Percentiles rank a stretch among this genome's conserved stretches.
These are phyloP conservation scores for Rubroboletus satanas DNA, from an alignment of 768 basidiomycete genomes.

Conservation along the genomic window DNA sequence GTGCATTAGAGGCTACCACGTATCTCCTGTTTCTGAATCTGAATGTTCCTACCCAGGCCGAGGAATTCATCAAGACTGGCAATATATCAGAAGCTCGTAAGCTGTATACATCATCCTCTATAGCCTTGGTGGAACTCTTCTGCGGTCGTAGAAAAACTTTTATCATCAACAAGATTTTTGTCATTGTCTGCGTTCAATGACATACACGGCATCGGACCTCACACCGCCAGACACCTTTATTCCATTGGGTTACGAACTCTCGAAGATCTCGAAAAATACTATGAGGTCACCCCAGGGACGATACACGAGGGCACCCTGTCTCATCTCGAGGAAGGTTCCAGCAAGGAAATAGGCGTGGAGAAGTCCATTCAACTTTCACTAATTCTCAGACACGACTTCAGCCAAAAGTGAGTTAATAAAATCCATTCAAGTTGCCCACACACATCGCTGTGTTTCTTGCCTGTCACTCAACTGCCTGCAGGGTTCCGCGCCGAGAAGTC, in stretches of 20 bases:
- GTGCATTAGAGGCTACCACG: conserved; percentile 24
- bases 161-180: conserved; percentile 49
- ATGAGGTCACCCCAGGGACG: conserved; percentile 40
- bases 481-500: conserved; percentile 73
- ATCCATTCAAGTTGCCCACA: neutral
- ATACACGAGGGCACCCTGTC: conserved; percentile 21
- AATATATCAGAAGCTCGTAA: conserved; percentile 56
- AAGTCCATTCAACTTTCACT: conserved; percentile 55
- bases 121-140: neutral
- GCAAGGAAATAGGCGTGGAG: conserved; percentile 29
- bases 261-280: conserved; percentile 65
- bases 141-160: conserved; percentile 41
- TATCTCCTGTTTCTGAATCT: neutral
- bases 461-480: conserved; percentile 18
- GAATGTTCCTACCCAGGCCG: conserved; percentile 40
- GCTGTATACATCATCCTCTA: conserved; percentile 12
- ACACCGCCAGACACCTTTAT: conserved; percentile 64
- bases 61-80: conserved; percentile 56
- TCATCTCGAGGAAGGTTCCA: conserved; percentile 18
- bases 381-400: conserved; percentile 55
- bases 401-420: conserved; percentile 35
- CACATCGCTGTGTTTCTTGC: neutral
- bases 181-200: conserved; percentile 55
- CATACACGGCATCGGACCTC: conserved; percentile 71
- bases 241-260: conserved; percentile 62